A percentile compares a stretch with the other conserved stretches of the same genome.
Conservation (phyloP, 495 filamentous ascomycete species). For the Opeltia flavorubescens region DNA sequence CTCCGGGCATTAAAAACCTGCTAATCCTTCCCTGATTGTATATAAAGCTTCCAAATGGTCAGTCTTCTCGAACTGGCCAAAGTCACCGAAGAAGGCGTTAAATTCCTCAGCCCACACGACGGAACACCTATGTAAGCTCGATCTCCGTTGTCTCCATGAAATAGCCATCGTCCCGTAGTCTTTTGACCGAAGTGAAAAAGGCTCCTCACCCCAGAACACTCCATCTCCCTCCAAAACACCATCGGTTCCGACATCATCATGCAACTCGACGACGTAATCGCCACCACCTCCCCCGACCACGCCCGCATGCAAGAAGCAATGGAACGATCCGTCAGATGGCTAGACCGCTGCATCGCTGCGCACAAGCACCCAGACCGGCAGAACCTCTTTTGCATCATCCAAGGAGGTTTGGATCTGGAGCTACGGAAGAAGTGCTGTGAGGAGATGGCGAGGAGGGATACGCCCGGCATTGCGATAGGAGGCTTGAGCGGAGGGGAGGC, state of each 20-base stretch:
- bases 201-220: conserved; percentile 93
- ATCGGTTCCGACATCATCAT: conserved; percentile 99
- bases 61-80: conserved; percentile 86
- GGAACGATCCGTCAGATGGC: conserved; percentile 94
- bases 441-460: conserved; percentile 84
- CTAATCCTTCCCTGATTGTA: conserved; percentile 6
- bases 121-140: conserved; percentile 67
- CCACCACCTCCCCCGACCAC: conserved; percentile 80
- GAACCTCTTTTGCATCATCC: conserved; percentile 98
- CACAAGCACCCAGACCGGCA: conserved; percentile 73
- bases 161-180: background rate
- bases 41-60: conserved; percentile 88
- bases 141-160: background rate
- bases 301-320: conserved; percentile 85
- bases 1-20: background rate
- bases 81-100: conserved; percentile 89
- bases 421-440: conserved; percentile 70
- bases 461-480: conserved; percentile 92
- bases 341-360: conserved; percentile 88
- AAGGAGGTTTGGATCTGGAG: conserved; percentile 86
- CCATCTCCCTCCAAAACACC: conserved; percentile 87
- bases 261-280: conserved; percentile 96
- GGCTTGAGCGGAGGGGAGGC: conserved; percentile 79
- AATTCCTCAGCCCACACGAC: conserved; percentile 89
- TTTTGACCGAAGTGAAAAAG: conserved; percentile 19